Evolutionary conservation across 2,329 filamentous ascomycete genomes (phyloP).

Genomic region (Leptosphaerulina australis): DNA sequence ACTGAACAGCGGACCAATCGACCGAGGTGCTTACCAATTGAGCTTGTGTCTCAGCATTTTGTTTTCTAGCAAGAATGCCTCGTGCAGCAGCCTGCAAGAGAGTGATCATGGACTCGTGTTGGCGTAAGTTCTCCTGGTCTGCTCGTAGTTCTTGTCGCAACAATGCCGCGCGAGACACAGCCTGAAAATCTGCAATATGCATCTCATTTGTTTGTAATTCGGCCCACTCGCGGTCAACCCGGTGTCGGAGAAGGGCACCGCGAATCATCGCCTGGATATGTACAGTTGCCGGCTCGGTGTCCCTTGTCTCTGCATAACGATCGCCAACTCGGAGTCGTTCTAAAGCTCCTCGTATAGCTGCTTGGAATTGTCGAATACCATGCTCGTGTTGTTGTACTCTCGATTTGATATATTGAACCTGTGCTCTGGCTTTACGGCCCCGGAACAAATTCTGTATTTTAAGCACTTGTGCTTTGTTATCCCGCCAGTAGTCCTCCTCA

Average conservation of each 20-base stretch:
- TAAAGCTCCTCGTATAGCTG: constrained; percentile 59
- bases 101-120: constrained; percentile 51
- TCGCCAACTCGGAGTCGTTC: constrained; percentile 50
- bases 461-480: constrained; percentile 72
- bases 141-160: constrained; percentile 46
- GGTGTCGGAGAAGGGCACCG: constrained; percentile 69
- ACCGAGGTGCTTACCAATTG: constrained; percentile 51
- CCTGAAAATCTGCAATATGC: constrained; percentile 51
- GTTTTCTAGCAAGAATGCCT: constrained; percentile 53
- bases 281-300: constrained; percentile 65
- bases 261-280: constrained; percentile 63
- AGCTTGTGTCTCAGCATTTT: constrained; percentile 49
- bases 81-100: constrained; percentile 70
- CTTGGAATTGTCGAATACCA: constrained; percentile 60
- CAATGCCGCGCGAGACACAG: constrained; percentile 51
- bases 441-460: constrained; percentile 82
- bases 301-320: constrained; percentile 66
- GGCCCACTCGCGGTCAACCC: constrained; percentile 52
- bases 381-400: constrained; percentile 54
- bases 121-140: constrained; percentile 45
- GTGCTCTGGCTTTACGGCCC: constrained; percentile 62
- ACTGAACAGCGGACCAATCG: constrained; percentile 54
- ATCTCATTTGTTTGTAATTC: constrained; percentile 56
- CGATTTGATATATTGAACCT: constrained; percentile 56
- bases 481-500: constrained; percentile 71